phyloP scores from a whole-genome alignment of 768 basidiomycete genomes.

The Termitomyces sp. region DNA sequence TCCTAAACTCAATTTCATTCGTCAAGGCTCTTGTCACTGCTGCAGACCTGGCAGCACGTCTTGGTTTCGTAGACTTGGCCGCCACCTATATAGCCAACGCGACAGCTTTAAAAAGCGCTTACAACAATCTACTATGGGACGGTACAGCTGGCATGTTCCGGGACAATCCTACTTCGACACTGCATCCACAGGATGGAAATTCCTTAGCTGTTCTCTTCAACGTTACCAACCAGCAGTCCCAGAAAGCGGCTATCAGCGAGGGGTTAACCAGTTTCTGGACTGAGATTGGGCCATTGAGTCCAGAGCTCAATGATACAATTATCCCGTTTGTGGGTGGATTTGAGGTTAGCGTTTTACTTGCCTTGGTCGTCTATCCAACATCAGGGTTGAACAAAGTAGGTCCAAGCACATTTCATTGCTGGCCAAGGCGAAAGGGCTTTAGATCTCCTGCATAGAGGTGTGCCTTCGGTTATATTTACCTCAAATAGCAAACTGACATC shows the following conservation, averaged over 20 bases:
- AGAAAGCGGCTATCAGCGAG: slow-evolving; percentile 37
- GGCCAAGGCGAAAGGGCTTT: slow-evolving; percentile 42
- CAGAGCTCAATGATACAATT: slow-evolving; percentile 48
- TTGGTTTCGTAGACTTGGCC: slow-evolving; percentile 22
- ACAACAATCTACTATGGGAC: slow-evolving; percentile 44
- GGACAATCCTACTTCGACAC: slow-evolving; percentile 37
- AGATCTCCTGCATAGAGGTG: slow-evolving; percentile 37
- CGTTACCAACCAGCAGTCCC: slow-evolving; percentile 32
- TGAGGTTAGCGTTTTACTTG: slow-evolving; percentile 28
- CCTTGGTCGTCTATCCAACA: neutral
- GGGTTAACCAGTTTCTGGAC: slow-evolving; percentile 47
- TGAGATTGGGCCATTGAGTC: slow-evolving; percentile 41
- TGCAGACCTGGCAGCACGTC: slow-evolving; percentile 29
- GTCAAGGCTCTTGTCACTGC: slow-evolving; percentile 29
- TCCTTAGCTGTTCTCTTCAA: slow-evolving; percentile 45
- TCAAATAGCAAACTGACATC: neutral
- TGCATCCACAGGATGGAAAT: slow-evolving; percentile 49
- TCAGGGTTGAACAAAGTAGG: slow-evolving; percentile 21
- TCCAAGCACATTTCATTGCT: slow-evolving; percentile 47
- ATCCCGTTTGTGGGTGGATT: slow-evolving; percentile 50
- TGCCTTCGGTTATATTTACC: neutral
- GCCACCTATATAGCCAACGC: slow-evolving; percentile 27
- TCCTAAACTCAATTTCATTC: neutral
- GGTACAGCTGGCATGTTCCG: slow-evolving; percentile 38
- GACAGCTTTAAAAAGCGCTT: slow-evolving; percentile 34